Evolutionary conservation across 177 flowering plant species (phyloP).

Genomic region (Vitis hybrid): DNA sequence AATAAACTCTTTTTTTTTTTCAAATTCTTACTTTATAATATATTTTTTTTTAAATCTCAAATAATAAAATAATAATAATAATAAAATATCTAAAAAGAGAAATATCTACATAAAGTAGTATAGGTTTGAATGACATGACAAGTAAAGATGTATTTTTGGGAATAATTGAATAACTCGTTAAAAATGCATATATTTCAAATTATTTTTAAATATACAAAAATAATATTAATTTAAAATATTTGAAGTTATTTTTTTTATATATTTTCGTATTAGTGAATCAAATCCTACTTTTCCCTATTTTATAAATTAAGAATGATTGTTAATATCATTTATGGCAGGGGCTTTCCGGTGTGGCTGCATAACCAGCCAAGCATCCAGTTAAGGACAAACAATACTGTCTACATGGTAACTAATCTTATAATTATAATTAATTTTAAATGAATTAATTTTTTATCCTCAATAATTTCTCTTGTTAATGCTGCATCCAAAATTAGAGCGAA

Average conservation of each 20-base stretch:
- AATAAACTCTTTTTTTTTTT: no score
- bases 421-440: not conserved
- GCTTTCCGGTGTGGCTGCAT: conserved; percentile 41
- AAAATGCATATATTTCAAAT: no score
- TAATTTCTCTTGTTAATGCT: not conserved
- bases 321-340: conserved; percentile 12
- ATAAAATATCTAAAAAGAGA: no score
- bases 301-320: not conserved
- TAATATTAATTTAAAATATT: not conserved
- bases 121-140: rapidly evolving
- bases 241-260: rapidly evolving
- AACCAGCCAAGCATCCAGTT: conserved; percentile 21
- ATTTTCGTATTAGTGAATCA: no score
- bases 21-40: no score
- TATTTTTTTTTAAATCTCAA: no score
- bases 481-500: conserved; percentile 21
- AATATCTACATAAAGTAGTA: rapidly evolving
- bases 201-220: not conserved
- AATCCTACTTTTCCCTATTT: rapidly evolving
- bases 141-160: rapidly evolving
- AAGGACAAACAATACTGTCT: conserved; percentile 25
- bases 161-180: no score
- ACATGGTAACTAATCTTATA: conserved; percentile 6
- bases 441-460: not conserved
- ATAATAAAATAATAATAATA: no score